phyloP scores from a whole-genome alignment of 73 alveolate genomes.

The Paramecium octaurelia region DNA sequence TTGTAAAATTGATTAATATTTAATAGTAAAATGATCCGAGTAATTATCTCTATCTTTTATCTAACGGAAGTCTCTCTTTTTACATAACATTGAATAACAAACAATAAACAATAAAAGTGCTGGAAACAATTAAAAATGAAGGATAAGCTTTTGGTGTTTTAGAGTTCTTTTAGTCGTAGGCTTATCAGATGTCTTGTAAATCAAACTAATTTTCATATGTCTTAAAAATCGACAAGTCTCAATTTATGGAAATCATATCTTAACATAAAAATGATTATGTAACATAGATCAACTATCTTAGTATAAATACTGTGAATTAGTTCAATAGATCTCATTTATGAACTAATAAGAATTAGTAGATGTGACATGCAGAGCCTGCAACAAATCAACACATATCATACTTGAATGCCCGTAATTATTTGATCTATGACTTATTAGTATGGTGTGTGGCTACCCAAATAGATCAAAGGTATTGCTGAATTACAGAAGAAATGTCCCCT shows the following conservation, averaged over 20 bases:
- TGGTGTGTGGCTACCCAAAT: conserved; percentile 48
- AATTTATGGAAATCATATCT: neutral
- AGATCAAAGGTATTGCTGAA: conserved; percentile 1
- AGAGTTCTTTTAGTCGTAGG: conserved; percentile 2
- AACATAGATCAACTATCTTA: neutral
- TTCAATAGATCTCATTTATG: neutral
- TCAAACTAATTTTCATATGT: conserved; percentile 17
- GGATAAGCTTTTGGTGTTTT: conserved; percentile 13
- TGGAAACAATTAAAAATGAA: neutral
- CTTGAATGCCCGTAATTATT: neutral
- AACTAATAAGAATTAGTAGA: neutral
- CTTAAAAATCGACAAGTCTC: neutral
- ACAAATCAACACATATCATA: neutral
- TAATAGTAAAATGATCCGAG: neutral
- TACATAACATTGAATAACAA: neutral
- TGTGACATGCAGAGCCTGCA: conserved; percentile 32
- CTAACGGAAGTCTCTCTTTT: neutral
- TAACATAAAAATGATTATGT: conserved; percentile 14
- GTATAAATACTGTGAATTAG: conserved; percentile 21
- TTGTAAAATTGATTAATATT: neutral
- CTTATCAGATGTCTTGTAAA: conserved; percentile 6
- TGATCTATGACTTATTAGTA: neutral
- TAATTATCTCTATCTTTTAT: neutral
- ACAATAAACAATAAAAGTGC: neutral
- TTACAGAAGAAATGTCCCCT: conserved; percentile 33